These are phyloP conservation scores for Cruciata laevipes DNA, from an alignment of 257 asterid genomes.

Conservation along the genomic window DNA sequence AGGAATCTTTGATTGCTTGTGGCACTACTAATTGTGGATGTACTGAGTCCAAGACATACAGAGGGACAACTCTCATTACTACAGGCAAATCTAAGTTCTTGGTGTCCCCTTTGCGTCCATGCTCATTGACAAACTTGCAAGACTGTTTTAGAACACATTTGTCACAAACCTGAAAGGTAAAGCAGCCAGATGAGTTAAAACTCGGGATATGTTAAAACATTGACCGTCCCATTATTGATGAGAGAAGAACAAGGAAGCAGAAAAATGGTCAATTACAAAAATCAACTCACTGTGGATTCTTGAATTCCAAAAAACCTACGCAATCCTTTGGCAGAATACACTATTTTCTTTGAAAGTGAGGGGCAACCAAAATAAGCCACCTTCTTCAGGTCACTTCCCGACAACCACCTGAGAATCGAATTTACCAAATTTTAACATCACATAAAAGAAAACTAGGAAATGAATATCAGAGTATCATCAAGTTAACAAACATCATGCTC, in stretches of 20 bases:
- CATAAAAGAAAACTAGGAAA: constrained; percentile 1
- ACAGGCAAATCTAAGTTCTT: constrained; percentile 31
- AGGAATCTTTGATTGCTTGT: constrained; percentile 47
- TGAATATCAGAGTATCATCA: constrained; percentile 3
- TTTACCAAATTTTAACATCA: constrained; percentile 18
- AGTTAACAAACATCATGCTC: background rate
- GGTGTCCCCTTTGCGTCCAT: constrained; percentile 15
- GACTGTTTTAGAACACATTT: constrained; percentile 47
- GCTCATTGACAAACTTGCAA: constrained; percentile 50
- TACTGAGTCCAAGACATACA: constrained; percentile 57
- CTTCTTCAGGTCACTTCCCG: constrained; percentile 70
- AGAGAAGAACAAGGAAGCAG: background rate
- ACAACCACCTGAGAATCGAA: constrained; percentile 63
- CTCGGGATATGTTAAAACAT: background rate
- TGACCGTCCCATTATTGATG: background rate
- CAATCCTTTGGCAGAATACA: constrained; percentile 53
- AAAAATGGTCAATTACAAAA: background rate
- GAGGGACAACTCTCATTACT: constrained; percentile 45
- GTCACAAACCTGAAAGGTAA: constrained; percentile 58
- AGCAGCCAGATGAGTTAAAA: constrained; percentile 8
- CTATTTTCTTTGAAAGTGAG: constrained; percentile 35
- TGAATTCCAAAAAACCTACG: constrained; percentile 59
- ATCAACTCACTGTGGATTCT: constrained; percentile 56
- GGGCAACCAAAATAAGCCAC: constrained; percentile 85
- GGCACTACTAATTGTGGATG: constrained; percentile 53